These are phyloP conservation scores for Calocybe gangraenosa DNA, from an alignment of 768 basidiomycete species.

Conservation along the genomic window DNA sequence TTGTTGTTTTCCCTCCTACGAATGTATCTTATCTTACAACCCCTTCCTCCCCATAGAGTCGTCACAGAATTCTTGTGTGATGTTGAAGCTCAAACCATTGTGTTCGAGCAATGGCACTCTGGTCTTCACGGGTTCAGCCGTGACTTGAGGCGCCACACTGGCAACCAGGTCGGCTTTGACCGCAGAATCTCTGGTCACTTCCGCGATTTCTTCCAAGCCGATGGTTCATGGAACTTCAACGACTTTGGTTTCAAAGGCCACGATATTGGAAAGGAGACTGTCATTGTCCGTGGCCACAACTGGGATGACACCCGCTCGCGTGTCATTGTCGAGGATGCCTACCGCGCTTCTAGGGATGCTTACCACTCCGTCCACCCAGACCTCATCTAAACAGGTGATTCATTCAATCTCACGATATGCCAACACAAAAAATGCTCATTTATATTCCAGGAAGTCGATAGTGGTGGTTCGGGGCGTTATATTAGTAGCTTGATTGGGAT, in stretches of 20 bases:
- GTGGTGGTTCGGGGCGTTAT: slow-evolving; percentile 11
- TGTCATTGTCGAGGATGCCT: slow-evolving; percentile 27
- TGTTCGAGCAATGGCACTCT: slow-evolving; percentile 37
- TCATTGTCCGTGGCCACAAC: slow-evolving; percentile 33
- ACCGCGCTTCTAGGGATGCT: slow-evolving; percentile 24
- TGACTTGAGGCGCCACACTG: slow-evolving; percentile 35
- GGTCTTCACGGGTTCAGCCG: slow-evolving; percentile 33
- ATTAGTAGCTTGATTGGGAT: slow-evolving; percentile 22
- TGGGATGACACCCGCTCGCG: slow-evolving; percentile 27
- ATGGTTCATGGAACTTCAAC: slow-evolving; percentile 32
- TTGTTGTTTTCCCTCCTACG: neutral
- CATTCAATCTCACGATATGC: too few species aligned
- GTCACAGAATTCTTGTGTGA: slow-evolving; percentile 44
- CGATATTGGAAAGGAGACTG: slow-evolving; percentile 31
- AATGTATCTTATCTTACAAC: neutral
- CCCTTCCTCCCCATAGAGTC: slow-evolving; percentile 24
- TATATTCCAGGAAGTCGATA: slow-evolving; percentile 2
- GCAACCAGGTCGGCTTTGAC: slow-evolving; percentile 35
- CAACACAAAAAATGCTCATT: too few species aligned
- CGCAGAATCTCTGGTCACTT: slow-evolving; percentile 29
- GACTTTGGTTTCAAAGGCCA: slow-evolving; percentile 36
- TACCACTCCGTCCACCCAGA: slow-evolving; percentile 4
- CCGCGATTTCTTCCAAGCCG: slow-evolving; percentile 26
- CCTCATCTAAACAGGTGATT: neutral
- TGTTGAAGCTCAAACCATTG: slow-evolving; percentile 42